Evolutionary conservation across 306 rosid species (phyloP).

Genomic region (Ormosia emarginata): DNA sequence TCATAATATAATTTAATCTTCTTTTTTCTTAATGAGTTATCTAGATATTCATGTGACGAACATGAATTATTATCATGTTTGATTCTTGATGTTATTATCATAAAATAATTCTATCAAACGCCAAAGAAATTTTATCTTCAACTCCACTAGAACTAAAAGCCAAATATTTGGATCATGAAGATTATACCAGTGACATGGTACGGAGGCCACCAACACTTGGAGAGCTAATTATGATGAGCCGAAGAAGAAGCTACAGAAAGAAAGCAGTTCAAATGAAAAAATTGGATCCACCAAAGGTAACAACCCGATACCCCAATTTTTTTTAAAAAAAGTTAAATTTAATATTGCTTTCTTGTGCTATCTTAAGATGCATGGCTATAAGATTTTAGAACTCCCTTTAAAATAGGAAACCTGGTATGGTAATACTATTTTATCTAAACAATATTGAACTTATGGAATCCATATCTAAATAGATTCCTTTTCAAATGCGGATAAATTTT

Average conservation of each 20-base stretch:
- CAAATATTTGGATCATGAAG: slow-evolving; percentile 23
- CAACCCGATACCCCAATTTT: not conserved
- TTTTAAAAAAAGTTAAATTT: not conserved
- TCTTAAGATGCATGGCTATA: not conserved
- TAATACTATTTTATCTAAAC: not conserved
- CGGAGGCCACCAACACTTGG: slow-evolving; percentile 62
- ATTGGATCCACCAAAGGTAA: slow-evolving; percentile 62
- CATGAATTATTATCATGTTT: no score
- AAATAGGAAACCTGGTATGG: not conserved
- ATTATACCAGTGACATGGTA: not conserved
- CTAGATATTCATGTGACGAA: no score
- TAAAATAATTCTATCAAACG: no score
- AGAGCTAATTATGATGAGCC: slow-evolving; percentile 78
- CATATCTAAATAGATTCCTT: not conserved
- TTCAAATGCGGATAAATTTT: not conserved
- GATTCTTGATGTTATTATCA: no score
- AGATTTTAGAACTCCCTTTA: not conserved
- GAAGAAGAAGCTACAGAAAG: slow-evolving; percentile 55
- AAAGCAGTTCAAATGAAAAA: slow-evolving; percentile 48
- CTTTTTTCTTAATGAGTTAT: no score
- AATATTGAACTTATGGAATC: not conserved
- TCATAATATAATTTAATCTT: no score
- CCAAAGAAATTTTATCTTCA: slow-evolving; percentile 50
- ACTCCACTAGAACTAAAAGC: not conserved
- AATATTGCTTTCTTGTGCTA: not conserved